These are phyloP conservation scores for Entonaema liquescens DNA, from an alignment of 495 filamentous ascomycete genomes.

Conservation along the genomic window DNA sequence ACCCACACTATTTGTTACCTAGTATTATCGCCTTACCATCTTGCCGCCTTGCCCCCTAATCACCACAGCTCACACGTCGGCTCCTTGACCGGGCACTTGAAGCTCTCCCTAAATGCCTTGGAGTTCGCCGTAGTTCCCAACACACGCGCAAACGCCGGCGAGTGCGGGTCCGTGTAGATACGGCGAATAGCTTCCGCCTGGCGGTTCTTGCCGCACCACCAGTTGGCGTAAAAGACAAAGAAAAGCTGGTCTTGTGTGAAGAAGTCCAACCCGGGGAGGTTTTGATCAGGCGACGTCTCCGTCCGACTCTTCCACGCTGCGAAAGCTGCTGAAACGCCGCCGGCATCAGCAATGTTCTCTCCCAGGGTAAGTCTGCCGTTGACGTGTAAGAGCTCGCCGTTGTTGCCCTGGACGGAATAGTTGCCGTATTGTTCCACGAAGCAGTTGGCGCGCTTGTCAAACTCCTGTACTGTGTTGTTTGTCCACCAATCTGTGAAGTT, in stretches of 20 bases:
- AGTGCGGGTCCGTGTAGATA: slow-evolving; percentile 71
- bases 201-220: slow-evolving; percentile 74
- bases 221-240: slow-evolving; percentile 71
- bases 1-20: not conserved
- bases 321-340: slow-evolving; percentile 71
- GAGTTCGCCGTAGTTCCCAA: slow-evolving; percentile 73
- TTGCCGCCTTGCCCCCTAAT: not conserved
- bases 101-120: slow-evolving; percentile 71
- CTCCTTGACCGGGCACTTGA: slow-evolving; percentile 69
- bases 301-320: slow-evolving; percentile 70
- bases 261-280: slow-evolving; percentile 69
- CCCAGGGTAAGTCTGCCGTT: slow-evolving; percentile 74
- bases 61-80: slow-evolving; percentile 77
- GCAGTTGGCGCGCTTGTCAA: slow-evolving; percentile 70
- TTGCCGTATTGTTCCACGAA: slow-evolving; percentile 75
- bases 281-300: slow-evolving; percentile 59
- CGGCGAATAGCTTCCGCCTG: slow-evolving; percentile 62
- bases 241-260: slow-evolving; percentile 79
- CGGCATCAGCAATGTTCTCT: slow-evolving; percentile 82
- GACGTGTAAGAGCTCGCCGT: slow-evolving; percentile 68
- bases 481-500: slow-evolving; percentile 78
- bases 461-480: slow-evolving; percentile 67
- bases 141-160: slow-evolving; percentile 68
- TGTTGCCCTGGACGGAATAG: slow-evolving; percentile 65
- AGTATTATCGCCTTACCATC: not conserved